Evolutionary conservation across 805 yeast genomes (phyloP).

Genomic region (Saturnispora gosingensis): DNA sequence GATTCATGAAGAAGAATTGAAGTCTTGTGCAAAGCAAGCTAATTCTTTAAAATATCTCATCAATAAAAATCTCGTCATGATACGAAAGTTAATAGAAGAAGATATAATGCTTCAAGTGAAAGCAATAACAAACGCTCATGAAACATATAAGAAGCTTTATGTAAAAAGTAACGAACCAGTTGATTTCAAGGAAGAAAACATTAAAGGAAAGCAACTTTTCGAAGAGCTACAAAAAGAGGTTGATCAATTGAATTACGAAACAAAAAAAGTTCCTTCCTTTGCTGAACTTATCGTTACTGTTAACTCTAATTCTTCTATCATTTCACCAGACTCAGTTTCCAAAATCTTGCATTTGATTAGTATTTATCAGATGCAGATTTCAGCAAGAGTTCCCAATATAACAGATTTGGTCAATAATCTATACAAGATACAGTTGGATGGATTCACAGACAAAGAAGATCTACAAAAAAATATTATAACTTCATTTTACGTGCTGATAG

Average conservation of each 20-base stretch:
- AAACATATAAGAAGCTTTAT: slow-evolving; percentile 31
- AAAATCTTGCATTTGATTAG: slow-evolving; percentile 18
- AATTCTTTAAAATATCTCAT: slow-evolving; percentile 14
- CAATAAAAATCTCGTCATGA: slow-evolving; percentile 18
- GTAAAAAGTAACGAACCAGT: slow-evolving; percentile 14
- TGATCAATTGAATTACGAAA: slow-evolving; percentile 14
- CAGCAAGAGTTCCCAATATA: slow-evolving; percentile 25
- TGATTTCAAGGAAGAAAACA: slow-evolving; percentile 11
- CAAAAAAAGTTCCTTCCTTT: slow-evolving; percentile 22
- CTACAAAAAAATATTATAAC: slow-evolving; percentile 29
- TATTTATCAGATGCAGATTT: slow-evolving; percentile 17
- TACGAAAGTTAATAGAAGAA: slow-evolving; percentile 29
- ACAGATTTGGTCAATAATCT: slow-evolving; percentile 27
- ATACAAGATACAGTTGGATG: slow-evolving; percentile 29
- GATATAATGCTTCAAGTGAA: slow-evolving; percentile 31
- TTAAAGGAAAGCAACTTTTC: slow-evolving; percentile 17
- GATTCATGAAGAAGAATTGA: slow-evolving; percentile 26
- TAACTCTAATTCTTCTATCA: slow-evolving; percentile 19
- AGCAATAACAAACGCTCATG: slow-evolving; percentile 33
- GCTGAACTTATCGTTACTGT: slow-evolving; percentile 26
- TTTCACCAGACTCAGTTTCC: slow-evolving; percentile 19
- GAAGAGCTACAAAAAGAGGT: slow-evolving; percentile 19
- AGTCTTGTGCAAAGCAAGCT: slow-evolving; percentile 26
- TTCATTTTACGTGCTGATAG: slow-evolving; percentile 27
- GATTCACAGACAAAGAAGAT: slow-evolving; percentile 26